phyloP scores from a whole-genome alignment of 73 alveolate genomes.

The Tetrahymena thermophila region DNA sequence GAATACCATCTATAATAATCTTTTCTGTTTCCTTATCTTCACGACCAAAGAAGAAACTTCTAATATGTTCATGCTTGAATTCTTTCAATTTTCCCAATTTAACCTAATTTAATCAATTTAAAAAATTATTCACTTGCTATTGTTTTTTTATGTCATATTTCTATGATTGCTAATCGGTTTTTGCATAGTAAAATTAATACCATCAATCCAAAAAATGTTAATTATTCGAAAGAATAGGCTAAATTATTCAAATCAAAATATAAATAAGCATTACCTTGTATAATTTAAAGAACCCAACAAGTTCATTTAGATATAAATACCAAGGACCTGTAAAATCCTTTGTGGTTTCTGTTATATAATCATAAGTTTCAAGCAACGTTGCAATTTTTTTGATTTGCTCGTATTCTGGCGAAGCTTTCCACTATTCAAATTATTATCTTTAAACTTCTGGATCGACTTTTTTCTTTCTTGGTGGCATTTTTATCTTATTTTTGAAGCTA shows the following conservation, averaged over 20 bases:
- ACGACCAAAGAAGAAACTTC: conserved; percentile 38
- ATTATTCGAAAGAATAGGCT: neutral
- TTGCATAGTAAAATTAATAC: no score
- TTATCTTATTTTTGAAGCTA: neutral
- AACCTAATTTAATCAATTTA: neutral
- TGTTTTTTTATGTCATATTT: neutral
- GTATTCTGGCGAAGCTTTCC: neutral
- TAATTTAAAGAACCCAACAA: neutral
- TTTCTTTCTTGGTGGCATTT: neutral
- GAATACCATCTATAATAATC: conserved; percentile 26
- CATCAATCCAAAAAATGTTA: no score
- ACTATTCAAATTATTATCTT: neutral
- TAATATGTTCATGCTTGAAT: conserved; percentile 20
- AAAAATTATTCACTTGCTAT: neutral
- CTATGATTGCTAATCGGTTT: neutral
- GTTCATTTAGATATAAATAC: neutral
- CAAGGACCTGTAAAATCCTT: neutral
- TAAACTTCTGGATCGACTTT: neutral
- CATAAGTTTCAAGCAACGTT: neutral
- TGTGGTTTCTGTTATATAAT: neutral
- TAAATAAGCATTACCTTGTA: neutral
- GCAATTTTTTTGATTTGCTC: neutral
- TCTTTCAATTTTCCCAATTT: conserved; percentile 7
- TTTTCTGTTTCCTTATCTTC: conserved; percentile 40
- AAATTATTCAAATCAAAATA: neutral